Conservation (phyloP, 2,329 filamentous ascomycete genomes). For the Clarireedia hainanense region DNA sequence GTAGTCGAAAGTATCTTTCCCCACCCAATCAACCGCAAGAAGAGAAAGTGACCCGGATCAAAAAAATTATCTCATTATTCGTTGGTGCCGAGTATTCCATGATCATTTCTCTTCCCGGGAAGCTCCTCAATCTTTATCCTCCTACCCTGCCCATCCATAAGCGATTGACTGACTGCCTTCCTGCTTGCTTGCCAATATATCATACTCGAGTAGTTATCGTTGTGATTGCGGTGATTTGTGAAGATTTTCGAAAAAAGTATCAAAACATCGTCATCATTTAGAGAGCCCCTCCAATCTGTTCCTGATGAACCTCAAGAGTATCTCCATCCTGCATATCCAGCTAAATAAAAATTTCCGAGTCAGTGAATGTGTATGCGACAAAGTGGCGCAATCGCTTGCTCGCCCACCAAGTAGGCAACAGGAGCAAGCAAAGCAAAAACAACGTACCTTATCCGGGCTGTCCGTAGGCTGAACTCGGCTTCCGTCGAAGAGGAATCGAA, state of each 20-base stretch:
- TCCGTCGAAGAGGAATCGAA: constrained; percentile 96
- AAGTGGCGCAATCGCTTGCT: not conserved
- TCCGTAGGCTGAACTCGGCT: constrained; percentile 82
- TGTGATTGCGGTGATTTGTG: no score
- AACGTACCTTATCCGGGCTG: constrained; percentile 81
- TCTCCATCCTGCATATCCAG: constrained; percentile 96
- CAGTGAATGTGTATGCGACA: not conserved
- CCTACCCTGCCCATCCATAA: no score
- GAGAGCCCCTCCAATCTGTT: constrained; percentile 75
- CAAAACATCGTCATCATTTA: constrained; percentile 8
- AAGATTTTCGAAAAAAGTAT: not conserved
- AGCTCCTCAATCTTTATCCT: not conserved
- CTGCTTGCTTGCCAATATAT: no score
- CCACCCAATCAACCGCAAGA: not conserved
- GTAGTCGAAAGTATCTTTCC: constrained; percentile 14
- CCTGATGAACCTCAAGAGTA: constrained; percentile 93
- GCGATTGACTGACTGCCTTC: no score
- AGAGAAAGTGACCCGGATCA: constrained; percentile 11
- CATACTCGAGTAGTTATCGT: no score
- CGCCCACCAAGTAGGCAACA: no score
- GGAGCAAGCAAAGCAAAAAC: not conserved
- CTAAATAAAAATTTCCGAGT: constrained; percentile 39
- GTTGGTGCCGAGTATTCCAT: constrained; percentile 1
- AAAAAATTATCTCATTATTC: constrained; percentile 5
- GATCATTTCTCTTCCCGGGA: no score